Percentiles rank a stretch among this genome's conserved stretches.
These are phyloP conservation scores for Zarea fungicola DNA, from an alignment of 2,329 filamentous ascomycete species.

Conservation along the genomic window DNA sequence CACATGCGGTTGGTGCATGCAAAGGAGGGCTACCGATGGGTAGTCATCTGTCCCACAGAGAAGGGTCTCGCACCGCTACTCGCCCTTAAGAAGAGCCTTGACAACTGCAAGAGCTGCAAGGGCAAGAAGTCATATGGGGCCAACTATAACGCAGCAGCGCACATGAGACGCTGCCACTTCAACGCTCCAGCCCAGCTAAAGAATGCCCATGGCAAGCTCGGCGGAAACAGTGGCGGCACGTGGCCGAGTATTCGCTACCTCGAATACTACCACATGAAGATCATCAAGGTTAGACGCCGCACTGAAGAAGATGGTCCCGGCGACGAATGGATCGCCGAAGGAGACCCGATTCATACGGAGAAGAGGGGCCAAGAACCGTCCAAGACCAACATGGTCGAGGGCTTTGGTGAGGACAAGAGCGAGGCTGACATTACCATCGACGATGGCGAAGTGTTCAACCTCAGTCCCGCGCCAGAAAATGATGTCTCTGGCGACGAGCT, in stretches of 20 bases:
- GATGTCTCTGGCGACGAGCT: not conserved
- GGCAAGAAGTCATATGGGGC: conserved; percentile 75
- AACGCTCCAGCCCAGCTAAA: conserved; percentile 51
- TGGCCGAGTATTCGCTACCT: conserved; percentile 48
- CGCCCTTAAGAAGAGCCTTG: conserved; percentile 58
- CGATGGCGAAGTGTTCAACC: not conserved
- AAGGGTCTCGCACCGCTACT: conserved; percentile 12
- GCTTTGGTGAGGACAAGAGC: no score
- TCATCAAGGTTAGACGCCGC: conserved; percentile 45
- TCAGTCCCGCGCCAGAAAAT: not conserved
- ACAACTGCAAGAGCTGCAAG: conserved; percentile 78
- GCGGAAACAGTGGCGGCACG: conserved; percentile 48
- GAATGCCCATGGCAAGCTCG: conserved; percentile 24
- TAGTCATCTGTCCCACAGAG: not conserved
- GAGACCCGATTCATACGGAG: conserved; percentile 11
- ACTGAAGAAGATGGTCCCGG: conserved; percentile 30
- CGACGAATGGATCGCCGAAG: conserved; percentile 23
- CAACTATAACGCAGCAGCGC: conserved; percentile 92
- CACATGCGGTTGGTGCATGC: not conserved
- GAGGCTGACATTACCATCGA: no score
- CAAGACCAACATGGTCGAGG: no score
- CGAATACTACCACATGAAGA: conserved; percentile 56
- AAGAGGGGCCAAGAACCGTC: no score
- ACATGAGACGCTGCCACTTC: conserved; percentile 85
- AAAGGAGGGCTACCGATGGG: not conserved